Evolutionary conservation across 108 stramenopile genomes (phyloP).

Genomic region (Mediolabrus comicus): DNA sequence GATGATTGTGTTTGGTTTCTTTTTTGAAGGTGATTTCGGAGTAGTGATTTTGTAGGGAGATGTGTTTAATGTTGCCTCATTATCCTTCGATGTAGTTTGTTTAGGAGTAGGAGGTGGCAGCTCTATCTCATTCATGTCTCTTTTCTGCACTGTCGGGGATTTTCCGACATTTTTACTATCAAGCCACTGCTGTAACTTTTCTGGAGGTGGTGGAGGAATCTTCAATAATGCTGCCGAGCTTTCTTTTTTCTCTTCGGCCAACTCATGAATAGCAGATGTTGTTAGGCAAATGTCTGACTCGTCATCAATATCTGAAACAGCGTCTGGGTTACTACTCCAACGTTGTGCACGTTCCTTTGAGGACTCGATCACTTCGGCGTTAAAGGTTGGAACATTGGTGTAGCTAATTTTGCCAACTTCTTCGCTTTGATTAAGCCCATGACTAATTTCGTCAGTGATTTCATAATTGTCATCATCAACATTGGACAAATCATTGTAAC

Average conservation of each 20-base stretch:
- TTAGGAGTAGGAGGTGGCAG: not conserved
- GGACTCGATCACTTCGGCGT: not conserved
- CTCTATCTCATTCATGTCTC: not conserved
- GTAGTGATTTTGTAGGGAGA: constrained; percentile 26
- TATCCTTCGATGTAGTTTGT: not conserved
- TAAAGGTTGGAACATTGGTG: constrained; percentile 8
- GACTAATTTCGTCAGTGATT: not conserved
- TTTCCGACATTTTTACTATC: constrained; percentile 23
- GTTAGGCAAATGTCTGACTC: constrained; percentile 17
- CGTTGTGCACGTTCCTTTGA: constrained; percentile 6
- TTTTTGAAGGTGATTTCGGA: constrained; percentile 33
- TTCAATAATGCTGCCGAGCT: constrained; percentile 12
- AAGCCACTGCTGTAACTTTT: constrained; percentile 66
- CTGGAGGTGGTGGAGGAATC: constrained; percentile 64
- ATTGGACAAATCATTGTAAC: not conserved
- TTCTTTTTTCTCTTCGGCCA: not conserved
- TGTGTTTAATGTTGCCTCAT: not conserved
- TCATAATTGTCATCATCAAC: not conserved
- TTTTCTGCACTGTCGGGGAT: not conserved
- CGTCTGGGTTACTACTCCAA: constrained; percentile 29
- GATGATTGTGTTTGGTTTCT: constrained; percentile 26
- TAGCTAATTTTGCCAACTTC: constrained; percentile 9
- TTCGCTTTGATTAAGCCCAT: constrained; percentile 6
- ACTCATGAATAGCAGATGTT: not conserved
- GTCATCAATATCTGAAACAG: constrained; percentile 30